These are phyloP conservation scores for Limonium bicolor DNA, from an alignment of 148 eudicot species.

Conservation along the genomic window DNA sequence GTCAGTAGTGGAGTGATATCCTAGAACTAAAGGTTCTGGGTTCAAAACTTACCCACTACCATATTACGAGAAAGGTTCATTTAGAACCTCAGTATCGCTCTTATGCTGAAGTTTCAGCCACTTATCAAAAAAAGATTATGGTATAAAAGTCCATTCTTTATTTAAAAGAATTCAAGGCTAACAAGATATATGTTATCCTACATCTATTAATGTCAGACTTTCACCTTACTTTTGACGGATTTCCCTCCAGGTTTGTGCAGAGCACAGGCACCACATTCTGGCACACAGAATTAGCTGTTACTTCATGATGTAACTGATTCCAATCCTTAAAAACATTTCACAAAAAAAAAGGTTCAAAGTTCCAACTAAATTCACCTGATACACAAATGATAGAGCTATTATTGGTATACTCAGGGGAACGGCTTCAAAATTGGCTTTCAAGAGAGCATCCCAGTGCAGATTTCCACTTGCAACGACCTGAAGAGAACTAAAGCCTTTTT, in stretches of 20 bases:
- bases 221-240: slow-evolving; percentile 84
- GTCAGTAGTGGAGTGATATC: too few species aligned
- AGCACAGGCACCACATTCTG: slow-evolving; percentile 98
- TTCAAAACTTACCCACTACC: too few species aligned
- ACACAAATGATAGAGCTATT: slow-evolving; percentile 84
- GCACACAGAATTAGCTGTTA: slow-evolving; percentile 2
- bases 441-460: slow-evolving; percentile 80
- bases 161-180: too few species aligned
- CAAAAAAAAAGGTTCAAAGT: too few species aligned
- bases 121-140: too few species aligned
- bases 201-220: slow-evolving; percentile 5
- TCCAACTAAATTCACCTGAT: slow-evolving; percentile 38
- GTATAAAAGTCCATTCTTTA: too few species aligned
- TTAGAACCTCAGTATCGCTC: too few species aligned
- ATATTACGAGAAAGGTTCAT: too few species aligned
- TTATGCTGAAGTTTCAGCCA: too few species aligned
- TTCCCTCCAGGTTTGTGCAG: slow-evolving; percentile 86
- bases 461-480: slow-evolving; percentile 77
- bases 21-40: too few species aligned
- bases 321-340: too few species aligned
- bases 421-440: slow-evolving; percentile 70
- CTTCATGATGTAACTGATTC: slow-evolving; percentile 2
- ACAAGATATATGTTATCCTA: too few species aligned
- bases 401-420: slow-evolving; percentile 80
- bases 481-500: slow-evolving; percentile 5